Percentiles rank a stretch among this genome's conserved stretches.
Evolutionary conservation across 1,284 basidiomycete genomes (phyloP).

Genomic region (Moesziomyces sp.): DNA sequence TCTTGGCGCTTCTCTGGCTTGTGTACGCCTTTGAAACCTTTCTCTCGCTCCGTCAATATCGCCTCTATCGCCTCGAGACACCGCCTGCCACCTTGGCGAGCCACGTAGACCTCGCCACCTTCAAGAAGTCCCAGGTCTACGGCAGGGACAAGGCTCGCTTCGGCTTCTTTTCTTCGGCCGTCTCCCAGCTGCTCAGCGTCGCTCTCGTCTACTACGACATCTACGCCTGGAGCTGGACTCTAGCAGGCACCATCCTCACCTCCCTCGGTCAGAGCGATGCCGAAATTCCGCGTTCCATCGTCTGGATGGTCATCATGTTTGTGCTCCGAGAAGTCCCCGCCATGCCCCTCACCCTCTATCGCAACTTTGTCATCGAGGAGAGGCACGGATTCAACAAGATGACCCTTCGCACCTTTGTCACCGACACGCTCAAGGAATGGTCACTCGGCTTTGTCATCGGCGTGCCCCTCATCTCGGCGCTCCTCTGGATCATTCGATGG

Average conservation of each 20-base stretch:
- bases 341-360: constrained; percentile 78
- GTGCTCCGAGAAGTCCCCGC: constrained; percentile 71
- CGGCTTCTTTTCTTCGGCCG: constrained; percentile 78
- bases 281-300: constrained; percentile 84
- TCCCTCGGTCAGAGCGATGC: constrained; percentile 32
- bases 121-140: constrained; percentile 89
- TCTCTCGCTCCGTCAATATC: constrained; percentile 86
- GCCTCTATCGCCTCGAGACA: constrained; percentile 79
- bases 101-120: constrained; percentile 80
- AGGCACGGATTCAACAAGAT: constrained; percentile 98
- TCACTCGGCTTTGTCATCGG: constrained; percentile 80
- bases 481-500: constrained; percentile 90
- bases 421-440: constrained; percentile 84
- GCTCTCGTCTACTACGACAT: constrained; percentile 79
- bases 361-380: constrained; percentile 93
- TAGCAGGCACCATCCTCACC: constrained; percentile 71
- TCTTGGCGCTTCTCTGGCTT: constrained; percentile 79
- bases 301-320: constrained; percentile 72
- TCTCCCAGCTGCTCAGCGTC: constrained; percentile 79
- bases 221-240: constrained; percentile 82
- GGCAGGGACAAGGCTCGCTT: constrained; percentile 92
- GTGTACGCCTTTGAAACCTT: constrained; percentile 86
- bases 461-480: constrained; percentile 84
- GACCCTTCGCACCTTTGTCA: constrained; percentile 75
- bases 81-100: constrained; percentile 80